Conservation (phyloP, 768 basidiomycete species). For the Mycena floridula region DNA sequence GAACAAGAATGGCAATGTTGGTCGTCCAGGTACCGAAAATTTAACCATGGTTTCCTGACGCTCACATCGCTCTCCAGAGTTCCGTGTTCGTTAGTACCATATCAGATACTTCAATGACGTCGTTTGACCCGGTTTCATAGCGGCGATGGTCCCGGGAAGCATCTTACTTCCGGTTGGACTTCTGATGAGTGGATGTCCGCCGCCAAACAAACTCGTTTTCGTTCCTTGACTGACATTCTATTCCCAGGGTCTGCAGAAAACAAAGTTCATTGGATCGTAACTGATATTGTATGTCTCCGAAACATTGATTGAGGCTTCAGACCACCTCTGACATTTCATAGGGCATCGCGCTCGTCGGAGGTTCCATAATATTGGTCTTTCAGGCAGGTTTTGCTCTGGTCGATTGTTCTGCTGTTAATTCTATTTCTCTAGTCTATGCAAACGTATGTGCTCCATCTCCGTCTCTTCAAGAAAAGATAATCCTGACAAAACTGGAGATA, state of each 20-base stretch:
- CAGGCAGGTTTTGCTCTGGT: no score
- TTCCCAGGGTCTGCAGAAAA: constrained; percentile 49
- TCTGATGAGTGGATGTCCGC: constrained; percentile 66
- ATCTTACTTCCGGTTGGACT: constrained; percentile 60
- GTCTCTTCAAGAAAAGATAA: no score
- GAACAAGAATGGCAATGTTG: constrained; percentile 38
- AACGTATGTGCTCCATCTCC: no score
- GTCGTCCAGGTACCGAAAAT: no score
- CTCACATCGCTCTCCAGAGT: no score
- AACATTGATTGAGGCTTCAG: no score
- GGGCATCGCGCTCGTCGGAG: constrained; percentile 53
- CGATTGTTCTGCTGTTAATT: no score
- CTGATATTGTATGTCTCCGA: no score
- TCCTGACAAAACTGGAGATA: constrained; percentile 72
- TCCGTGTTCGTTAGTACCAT: constrained; percentile 40
- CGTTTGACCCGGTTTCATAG: constrained; percentile 23
- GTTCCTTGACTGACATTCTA: no score
- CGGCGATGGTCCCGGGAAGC: constrained; percentile 50
- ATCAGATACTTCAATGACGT: no score
- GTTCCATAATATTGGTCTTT: constrained; percentile 52
- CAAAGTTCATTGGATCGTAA: constrained; percentile 60
- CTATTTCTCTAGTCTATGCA: constrained; percentile 56
- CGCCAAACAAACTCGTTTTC: neutral
- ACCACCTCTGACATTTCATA: no score
- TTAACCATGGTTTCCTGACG: no score